phyloP scores from a whole-genome alignment of 331 rosid species.

The Malus hybrid region DNA sequence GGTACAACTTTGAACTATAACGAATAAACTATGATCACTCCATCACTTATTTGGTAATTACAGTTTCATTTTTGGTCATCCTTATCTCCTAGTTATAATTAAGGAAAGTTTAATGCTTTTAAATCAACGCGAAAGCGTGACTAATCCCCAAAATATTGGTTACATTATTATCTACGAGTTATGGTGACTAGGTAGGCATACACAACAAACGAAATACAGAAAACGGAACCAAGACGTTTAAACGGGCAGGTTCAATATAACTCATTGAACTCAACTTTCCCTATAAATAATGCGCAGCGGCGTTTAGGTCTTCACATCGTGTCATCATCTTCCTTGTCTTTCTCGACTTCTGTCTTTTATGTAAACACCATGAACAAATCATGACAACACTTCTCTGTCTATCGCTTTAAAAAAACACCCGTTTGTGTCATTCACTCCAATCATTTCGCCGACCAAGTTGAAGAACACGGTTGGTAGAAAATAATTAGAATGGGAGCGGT shows the following conservation, averaged over 20 bases:
- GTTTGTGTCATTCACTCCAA: background rate
- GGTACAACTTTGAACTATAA: no score
- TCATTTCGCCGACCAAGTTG: background rate
- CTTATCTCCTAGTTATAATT: background rate
- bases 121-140: background rate
- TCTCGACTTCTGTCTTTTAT: background rate
- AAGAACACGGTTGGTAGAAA: background rate
- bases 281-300: background rate
- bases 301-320: background rate
- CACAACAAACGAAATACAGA: background rate
- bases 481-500: background rate
- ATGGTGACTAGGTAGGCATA: background rate
- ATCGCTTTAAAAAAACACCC: background rate
- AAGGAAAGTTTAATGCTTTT: no score
- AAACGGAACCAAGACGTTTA: conserved; percentile 10
- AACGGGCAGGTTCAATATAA: conserved; percentile 6
- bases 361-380: conserved; percentile 36
- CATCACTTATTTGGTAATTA: no score
- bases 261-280: no score
- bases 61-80: background rate
- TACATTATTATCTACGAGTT: no score
- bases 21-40: no score
- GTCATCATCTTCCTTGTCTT: background rate
- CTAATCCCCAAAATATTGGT: no score
- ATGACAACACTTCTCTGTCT: conserved; percentile 20